Percentiles rank a stretch among this genome's conserved stretches.
Evolutionary conservation across 352 stramenopile genomes (phyloP).

Genomic region (Paralagenidium karlingii): DNA sequence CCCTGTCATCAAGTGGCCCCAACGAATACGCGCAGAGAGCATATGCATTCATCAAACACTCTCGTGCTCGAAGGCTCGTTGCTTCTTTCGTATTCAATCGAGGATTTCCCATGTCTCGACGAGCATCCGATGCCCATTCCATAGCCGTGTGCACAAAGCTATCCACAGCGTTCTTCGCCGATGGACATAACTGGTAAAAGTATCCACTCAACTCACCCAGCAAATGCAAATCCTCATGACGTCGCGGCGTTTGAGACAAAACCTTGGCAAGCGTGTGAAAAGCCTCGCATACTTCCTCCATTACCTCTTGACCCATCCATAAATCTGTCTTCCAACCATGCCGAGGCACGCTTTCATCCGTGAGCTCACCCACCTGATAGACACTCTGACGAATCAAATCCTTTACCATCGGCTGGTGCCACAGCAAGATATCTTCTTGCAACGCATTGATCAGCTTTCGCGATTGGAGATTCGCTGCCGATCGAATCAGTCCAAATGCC

Average conservation of each 20-base stretch:
- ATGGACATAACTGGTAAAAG: not conserved
- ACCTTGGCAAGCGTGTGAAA: not conserved
- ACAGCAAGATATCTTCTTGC: constrained; percentile 23
- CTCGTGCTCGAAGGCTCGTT: constrained; percentile 1
- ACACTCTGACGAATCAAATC: constrained; percentile 27
- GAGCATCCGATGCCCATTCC: constrained; percentile 1
- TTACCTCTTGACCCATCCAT: not conserved
- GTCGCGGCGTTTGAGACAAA: not conserved
- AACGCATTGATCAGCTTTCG: constrained; percentile 28
- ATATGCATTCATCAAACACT: constrained; percentile 16
- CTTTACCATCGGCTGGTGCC: constrained; percentile 18
- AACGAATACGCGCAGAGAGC: constrained; percentile 17
- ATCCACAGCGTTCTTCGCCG: not conserved
- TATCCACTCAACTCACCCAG: constrained; percentile 6
- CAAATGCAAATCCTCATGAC: constrained; percentile 2
- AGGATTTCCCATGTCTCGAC: no score
- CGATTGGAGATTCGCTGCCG: constrained; percentile 32
- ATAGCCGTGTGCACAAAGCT: not conserved
- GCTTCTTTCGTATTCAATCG: no score
- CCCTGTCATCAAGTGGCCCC: not conserved
- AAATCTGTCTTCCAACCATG: constrained; percentile 32
- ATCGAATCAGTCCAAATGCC: constrained; percentile 19
- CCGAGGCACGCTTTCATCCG: constrained; percentile 9
- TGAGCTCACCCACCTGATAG: constrained; percentile 29
- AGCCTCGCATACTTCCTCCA: constrained; percentile 8